Conservation (phyloP, 139 green algal species). For the Nannochloris sp. region DNA sequence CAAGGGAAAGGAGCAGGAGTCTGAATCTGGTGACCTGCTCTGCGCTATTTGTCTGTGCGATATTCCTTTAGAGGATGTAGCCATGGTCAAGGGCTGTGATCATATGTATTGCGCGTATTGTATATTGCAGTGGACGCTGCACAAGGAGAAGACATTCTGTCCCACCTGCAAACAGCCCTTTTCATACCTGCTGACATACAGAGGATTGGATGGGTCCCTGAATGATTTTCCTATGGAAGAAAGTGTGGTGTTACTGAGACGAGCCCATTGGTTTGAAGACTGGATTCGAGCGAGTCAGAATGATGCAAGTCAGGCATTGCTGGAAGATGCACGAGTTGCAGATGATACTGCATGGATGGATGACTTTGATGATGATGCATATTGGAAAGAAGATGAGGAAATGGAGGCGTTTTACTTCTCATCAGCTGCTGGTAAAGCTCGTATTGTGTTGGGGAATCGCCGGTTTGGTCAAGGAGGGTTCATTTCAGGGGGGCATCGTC, state of each 20-base stretch:
- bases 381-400: conserved; percentile 57
- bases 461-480: conserved; percentile 51
- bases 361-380: conserved; percentile 35
- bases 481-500: neutral
- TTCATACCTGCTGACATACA: conserved; percentile 48
- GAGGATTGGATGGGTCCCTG: conserved; percentile 56
- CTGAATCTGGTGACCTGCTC: conserved; percentile 40
- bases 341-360: conserved; percentile 29
- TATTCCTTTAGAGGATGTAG: conserved; percentile 48
- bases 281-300: conserved; percentile 3
- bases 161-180: conserved; percentile 63
- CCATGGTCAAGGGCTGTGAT: conserved; percentile 69
- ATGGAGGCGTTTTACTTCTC: conserved; percentile 70
- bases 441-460: conserved; percentile 68
- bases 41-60: conserved; percentile 70
- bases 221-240: conserved; percentile 68
- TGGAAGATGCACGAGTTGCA: conserved; percentile 16
- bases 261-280: conserved; percentile 68
- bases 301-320: neutral
- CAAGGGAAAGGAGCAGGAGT: conserved; percentile 3
- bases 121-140: conserved; percentile 68
- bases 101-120: conserved; percentile 77
- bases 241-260: conserved; percentile 65
- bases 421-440: conserved; percentile 44
- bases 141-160: conserved; percentile 54